Evolutionary conservation across 1,284 basidiomycete genomes (phyloP).

Genomic region (Polyporus tsugae): DNA sequence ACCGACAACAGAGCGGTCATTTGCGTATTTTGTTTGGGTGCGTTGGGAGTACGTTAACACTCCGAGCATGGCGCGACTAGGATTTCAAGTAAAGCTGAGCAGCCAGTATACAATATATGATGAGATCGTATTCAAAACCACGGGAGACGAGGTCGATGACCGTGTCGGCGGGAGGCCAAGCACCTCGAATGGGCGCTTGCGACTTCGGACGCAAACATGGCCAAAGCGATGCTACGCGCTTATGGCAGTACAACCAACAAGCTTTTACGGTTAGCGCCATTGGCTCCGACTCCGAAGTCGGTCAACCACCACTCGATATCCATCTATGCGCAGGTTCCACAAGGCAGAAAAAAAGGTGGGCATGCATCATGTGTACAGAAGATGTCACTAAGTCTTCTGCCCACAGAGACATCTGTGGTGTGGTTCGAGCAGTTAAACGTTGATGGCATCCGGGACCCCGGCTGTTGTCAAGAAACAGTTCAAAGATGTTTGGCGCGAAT

Average conservation of each 20-base stretch:
- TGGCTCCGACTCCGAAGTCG: too few species aligned
- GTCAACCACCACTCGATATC: background rate
- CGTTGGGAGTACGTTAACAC: too few species aligned
- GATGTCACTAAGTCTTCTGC: background rate
- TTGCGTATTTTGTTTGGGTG: background rate
- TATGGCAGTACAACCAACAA: background rate
- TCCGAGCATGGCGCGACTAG: too few species aligned
- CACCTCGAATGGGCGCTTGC: too few species aligned
- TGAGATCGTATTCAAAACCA: too few species aligned
- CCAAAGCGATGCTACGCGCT: background rate
- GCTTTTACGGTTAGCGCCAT: too few species aligned
- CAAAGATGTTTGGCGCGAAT: slow-evolving; percentile 23
- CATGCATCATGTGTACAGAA: background rate
- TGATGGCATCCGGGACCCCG: background rate
- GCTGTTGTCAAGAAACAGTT: slow-evolving; percentile 1
- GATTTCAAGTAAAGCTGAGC: too few species aligned
- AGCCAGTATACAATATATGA: too few species aligned
- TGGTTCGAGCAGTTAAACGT: background rate
- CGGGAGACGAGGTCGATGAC: too few species aligned
- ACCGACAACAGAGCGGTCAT: background rate
- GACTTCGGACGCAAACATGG: background rate
- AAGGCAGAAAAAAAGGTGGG: background rate
- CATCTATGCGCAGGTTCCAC: background rate
- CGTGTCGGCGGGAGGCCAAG: too few species aligned
- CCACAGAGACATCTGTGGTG: background rate